Percentiles rank a stretch among this genome's conserved stretches.
Conservation (phyloP, 257 asterid genomes). For the Penstemon barbatus region DNA sequence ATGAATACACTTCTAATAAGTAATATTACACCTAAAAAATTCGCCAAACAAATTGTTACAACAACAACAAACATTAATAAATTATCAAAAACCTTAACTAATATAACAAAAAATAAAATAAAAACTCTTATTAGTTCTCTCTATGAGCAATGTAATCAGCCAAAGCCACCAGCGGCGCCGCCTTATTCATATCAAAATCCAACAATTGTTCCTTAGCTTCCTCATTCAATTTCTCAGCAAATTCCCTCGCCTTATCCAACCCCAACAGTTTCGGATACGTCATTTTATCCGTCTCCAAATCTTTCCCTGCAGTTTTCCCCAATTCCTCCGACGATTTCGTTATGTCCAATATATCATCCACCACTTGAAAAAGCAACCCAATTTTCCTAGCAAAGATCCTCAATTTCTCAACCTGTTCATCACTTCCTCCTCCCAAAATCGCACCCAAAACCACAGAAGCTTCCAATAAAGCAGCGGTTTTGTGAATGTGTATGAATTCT, state of each 20-base stretch:
- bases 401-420: not conserved
- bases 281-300: constrained; percentile 30
- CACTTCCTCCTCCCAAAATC: constrained; percentile 30
- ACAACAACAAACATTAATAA: not conserved
- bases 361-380: constrained; percentile 29
- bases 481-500: constrained; percentile 47
- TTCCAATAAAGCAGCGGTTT: constrained; percentile 39
- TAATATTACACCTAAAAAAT: too few relatives aligned
- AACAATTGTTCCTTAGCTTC: constrained; percentile 32
- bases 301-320: constrained; percentile 42
- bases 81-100: too few relatives aligned
- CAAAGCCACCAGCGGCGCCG: constrained; percentile 36
- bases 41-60: constrained; percentile 7
- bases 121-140: constrained; percentile 20
- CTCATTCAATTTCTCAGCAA: constrained; percentile 32
- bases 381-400: not conserved
- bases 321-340: constrained; percentile 38
- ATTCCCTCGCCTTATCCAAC: constrained; percentile 29
- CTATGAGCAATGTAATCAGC: constrained; percentile 38
- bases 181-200: constrained; percentile 31
- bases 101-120: not conserved
- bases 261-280: constrained; percentile 43
- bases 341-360: constrained; percentile 41
- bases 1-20: too few relatives aligned
- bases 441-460: constrained; percentile 46